Conservation (phyloP, 495 filamentous ascomycete species). For the Bacidia gigantensis region DNA sequence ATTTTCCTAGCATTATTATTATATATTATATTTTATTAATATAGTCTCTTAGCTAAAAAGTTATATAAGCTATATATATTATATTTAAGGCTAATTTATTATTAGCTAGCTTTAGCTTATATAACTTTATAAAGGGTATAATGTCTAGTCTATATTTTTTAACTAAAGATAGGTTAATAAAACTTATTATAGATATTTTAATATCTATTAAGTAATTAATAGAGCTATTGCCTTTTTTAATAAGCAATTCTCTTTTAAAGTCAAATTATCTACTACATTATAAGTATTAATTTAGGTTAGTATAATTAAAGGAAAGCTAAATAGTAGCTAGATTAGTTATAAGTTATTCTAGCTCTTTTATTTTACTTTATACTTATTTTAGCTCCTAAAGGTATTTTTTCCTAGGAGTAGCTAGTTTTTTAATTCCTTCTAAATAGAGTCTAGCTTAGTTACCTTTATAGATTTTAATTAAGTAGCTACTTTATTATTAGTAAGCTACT, state of each 20-base stretch:
- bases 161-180: slow-evolving; percentile 1
- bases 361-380: not conserved
- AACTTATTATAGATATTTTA: not conserved
- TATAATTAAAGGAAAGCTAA: not conserved
- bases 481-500: not conserved
- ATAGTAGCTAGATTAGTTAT: not conserved
- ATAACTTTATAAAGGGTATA: not conserved
- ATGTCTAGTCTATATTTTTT: not conserved
- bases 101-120: not conserved
- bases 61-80: slow-evolving; percentile 3
- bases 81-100: not conserved
- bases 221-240: not conserved
- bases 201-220: not conserved
- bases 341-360: not conserved
- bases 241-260: not conserved
- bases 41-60: not conserved
- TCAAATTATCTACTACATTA: not conserved
- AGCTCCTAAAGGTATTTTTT: not conserved
- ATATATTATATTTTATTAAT: slow-evolving; percentile 4
- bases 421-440: not conserved
- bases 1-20: not conserved
- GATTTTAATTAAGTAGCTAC: not conserved
- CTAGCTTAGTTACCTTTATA: not conserved
- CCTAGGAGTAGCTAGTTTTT: not conserved
- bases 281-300: not conserved